Evolutionary conservation across 257 asterid species (phyloP), one percentile per base, ranked within the genome.

Genomic region (Scutellaria baicalensis): DNA sequence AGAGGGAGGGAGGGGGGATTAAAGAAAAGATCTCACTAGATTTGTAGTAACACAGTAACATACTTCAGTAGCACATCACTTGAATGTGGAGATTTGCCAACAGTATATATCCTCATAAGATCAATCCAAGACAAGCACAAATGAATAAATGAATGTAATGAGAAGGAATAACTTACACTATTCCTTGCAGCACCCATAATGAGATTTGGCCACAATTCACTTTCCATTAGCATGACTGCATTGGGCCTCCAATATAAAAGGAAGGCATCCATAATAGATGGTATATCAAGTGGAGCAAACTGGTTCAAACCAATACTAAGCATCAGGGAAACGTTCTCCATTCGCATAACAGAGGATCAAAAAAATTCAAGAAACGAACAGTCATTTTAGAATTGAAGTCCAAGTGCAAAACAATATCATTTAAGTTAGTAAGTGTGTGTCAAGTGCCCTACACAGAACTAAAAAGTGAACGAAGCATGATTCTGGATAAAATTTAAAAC

Each of bases 201-300:
- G 81, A 93, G 92, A 84, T 91, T 93, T 39, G 97, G 97, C 97
- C 95, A 93, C 64, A 93, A 78, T 78, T 93, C 97, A 74, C 89
- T 93, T 80, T 93, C 97, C 80, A 93, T 80, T 33, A 93, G 88
- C 71, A 93, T 64, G 73, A 91, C 80, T 66, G 87, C 90, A 75
- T 74, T 80, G 68, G 99, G 97, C 81, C 84, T 89, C 99, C 99
- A 93, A 66, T 86, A 86, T 63, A 65, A 64, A 76, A 91, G 91
- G 81, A 93, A 93, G 61, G 88, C 80, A 75, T 87, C 96, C 84
- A 91, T 68, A 45, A 84, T 82, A 59, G 78, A 80, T n/a, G 96
- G 96, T 21, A 86, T 79, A 70, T 93, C 99, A 76, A 93, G 78
- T 13, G 99, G 99, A 83, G 96, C 95, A 91, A 89, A 86, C 97